A percentile compares a stretch with the other conserved stretches of the same genome.
phyloP scores from a whole-genome alignment of 2,329 filamentous ascomycete genomes.

The Dothideomycetes sp. region DNA sequence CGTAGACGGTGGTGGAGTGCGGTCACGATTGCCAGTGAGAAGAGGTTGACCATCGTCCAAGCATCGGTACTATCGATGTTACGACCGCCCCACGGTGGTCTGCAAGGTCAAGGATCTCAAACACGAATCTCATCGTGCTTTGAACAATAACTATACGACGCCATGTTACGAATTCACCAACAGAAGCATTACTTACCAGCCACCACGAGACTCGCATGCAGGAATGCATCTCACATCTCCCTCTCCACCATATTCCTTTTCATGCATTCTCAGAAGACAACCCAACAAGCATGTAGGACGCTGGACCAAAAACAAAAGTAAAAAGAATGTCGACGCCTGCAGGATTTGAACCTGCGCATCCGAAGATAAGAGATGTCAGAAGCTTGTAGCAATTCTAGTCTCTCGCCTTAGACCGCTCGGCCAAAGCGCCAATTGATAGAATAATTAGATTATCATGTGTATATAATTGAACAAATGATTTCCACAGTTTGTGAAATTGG shows the following conservation, averaged over 20 bases:
- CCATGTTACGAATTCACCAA: too few species aligned
- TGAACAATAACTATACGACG: too few species aligned
- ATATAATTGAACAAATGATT: too few species aligned
- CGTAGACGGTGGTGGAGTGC: constrained; percentile 26
- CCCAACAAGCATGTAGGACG: background rate
- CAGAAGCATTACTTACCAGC: background rate
- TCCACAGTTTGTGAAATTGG: too few species aligned
- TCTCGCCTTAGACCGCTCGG: background rate
- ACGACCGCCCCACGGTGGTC: background rate
- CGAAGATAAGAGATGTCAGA: background rate
- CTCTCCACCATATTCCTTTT: background rate
- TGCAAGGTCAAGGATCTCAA: too few species aligned
- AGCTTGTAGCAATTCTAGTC: background rate
- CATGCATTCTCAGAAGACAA: background rate
- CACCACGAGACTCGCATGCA: background rate
- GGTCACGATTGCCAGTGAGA: background rate
- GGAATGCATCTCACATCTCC: background rate
- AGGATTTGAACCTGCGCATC: background rate
- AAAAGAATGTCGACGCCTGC: background rate
- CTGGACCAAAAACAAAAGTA: background rate
- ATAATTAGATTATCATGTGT: too few species aligned
- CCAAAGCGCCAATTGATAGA: background rate
- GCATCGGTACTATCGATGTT: background rate
- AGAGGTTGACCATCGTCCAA: background rate
- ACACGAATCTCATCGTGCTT: too few species aligned